Evolutionary conservation across 805 yeast species (phyloP).

Genomic region (Sporopachydermia lactativora): DNA sequence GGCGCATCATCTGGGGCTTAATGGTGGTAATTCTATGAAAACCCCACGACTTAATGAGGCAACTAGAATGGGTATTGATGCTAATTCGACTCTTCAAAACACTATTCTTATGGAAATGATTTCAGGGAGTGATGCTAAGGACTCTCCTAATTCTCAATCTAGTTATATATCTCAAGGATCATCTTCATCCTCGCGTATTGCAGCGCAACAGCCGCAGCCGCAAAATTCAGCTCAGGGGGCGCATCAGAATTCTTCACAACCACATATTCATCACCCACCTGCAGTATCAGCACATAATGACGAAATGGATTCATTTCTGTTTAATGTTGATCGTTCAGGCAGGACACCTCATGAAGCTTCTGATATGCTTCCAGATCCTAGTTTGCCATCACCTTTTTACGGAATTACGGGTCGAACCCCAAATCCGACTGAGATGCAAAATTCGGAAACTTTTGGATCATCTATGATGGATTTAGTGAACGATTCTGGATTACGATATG

Average conservation of each 20-base stretch:
- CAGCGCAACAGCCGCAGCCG: constrained; percentile 5
- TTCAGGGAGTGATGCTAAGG: neutral
- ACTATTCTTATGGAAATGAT: neutral
- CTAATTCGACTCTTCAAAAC: neutral
- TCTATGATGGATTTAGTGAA: neutral
- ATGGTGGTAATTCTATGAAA: neutral
- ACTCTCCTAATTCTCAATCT: neutral
- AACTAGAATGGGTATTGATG: neutral
- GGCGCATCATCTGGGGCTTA: neutral
- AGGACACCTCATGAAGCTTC: neutral
- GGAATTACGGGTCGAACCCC: constrained; percentile 3
- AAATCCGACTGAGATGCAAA: neutral
- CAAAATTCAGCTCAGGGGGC: constrained; percentile 4
- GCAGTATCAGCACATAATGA: constrained; percentile 2
- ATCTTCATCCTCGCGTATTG: constrained; percentile 4
- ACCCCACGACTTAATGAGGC: neutral
- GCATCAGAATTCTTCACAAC: constrained; percentile 2
- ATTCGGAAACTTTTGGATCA: constrained; percentile 1
- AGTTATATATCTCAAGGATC: neutral
- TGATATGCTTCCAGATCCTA: constrained; percentile 4
- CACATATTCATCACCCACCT: neutral
- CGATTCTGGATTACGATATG: constrained; percentile 1
- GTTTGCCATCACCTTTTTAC: constrained; percentile 4
- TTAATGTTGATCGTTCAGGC: neutral
- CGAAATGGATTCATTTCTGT: neutral